phyloP scores from a whole-genome alignment of 306 rosid genomes.

The Inga oerstediana region DNA sequence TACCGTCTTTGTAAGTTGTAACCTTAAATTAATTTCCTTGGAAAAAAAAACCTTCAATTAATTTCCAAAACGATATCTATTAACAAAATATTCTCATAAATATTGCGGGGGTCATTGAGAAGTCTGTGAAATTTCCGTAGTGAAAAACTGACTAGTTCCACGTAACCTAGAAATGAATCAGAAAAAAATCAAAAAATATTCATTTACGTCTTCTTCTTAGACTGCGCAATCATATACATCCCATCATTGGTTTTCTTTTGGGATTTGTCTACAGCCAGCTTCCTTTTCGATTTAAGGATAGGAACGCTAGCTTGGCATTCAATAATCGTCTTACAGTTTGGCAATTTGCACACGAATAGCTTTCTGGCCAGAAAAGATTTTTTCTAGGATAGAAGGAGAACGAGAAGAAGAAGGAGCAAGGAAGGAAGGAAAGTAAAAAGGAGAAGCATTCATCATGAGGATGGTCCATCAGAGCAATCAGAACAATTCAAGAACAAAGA shows the following conservation, averaged over 20 bases:
- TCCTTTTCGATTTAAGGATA: not conserved
- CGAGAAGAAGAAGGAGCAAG: not conserved
- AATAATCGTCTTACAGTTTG: not conserved
- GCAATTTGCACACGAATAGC: not conserved
- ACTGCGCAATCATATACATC: not conserved
- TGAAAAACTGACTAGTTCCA: not conserved
- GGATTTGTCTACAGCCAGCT: not conserved
- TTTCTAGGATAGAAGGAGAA: not conserved
- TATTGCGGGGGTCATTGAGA: not conserved
- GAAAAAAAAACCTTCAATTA: no score
- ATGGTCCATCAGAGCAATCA: not conserved
- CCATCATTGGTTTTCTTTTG: not conserved
- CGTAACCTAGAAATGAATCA: not conserved
- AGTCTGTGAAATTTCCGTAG: not conserved
- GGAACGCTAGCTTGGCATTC: constrained; percentile 19
- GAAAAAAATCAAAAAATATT: not conserved
- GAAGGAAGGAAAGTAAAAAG: not conserved
- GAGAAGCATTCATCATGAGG: constrained; percentile 24
- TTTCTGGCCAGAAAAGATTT: no score
- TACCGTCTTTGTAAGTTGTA: no score
- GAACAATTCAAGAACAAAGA: constrained; percentile 19
- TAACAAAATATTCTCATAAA: not conserved
- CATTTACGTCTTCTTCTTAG: no score
- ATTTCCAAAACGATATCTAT: not conserved
- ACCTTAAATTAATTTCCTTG: no score